phyloP scores from a whole-genome alignment of 108 stramenopile genomes.

The Cyclotella kingstonii region DNA sequence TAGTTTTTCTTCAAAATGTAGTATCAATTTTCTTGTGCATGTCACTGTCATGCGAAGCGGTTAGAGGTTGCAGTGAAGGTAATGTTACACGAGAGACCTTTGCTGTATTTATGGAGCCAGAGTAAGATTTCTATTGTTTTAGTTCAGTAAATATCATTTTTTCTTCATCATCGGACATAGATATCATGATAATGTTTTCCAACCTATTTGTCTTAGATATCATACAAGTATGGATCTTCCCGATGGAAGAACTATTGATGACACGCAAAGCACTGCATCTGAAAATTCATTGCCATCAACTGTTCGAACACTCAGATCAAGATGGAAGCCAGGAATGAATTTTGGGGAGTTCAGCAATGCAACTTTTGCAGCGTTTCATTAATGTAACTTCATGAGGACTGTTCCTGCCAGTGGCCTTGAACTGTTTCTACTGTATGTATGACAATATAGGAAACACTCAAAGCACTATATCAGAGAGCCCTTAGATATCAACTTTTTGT shows the following conservation, averaged over 20 bases:
- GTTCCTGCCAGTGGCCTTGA: too few relatives aligned
- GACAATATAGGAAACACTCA: too few relatives aligned
- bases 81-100: conserved; percentile 65
- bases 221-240: conserved; percentile 53
- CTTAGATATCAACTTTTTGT: too few relatives aligned
- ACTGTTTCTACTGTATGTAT: too few relatives aligned
- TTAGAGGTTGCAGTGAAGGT: conserved; percentile 52
- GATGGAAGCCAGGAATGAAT: conserved; percentile 65
- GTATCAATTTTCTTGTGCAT: background rate
- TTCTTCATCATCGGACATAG: background rate
- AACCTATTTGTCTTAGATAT: conserved; percentile 12
- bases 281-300: conserved; percentile 40
- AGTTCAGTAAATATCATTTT: background rate
- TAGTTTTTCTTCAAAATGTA: background rate
- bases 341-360: conserved; percentile 80
- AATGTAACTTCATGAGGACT: background rate
- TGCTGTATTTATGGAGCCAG: conserved; percentile 81
- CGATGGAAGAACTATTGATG: conserved; percentile 48
- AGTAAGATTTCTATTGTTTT: conserved; percentile 16
- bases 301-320: conserved; percentile 48
- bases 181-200: background rate
- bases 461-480: too few relatives aligned
- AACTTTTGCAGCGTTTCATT: conserved; percentile 73
- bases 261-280: conserved; percentile 49
- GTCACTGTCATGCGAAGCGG: conserved; percentile 24